These are phyloP conservation scores for Canavalia gladiata DNA, from an alignment of 306 rosid genomes.

Conservation along the genomic window DNA sequence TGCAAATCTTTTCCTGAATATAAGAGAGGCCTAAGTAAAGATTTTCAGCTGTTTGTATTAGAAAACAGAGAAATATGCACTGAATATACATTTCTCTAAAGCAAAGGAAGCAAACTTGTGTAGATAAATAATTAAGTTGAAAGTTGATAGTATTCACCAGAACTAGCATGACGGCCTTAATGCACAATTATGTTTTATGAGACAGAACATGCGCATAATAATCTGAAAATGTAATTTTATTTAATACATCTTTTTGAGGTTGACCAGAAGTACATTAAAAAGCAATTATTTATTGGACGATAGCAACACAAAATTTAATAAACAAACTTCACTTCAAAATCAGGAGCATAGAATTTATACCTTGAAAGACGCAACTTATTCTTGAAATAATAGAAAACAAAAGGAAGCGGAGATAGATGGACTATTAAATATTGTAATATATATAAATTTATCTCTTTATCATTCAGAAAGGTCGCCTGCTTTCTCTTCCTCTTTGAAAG, in stretches of 20 bases:
- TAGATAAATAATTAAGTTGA: background rate
- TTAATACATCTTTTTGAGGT: background rate
- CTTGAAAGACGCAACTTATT: background rate
- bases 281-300: background rate
- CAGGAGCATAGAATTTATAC: background rate
- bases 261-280: background rate
- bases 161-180: slow-evolving; percentile 4
- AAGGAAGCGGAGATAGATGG: background rate
- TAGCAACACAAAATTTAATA: background rate
- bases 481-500: slow-evolving; percentile 4
- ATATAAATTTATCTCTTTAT: background rate
- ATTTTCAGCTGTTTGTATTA: slow-evolving; percentile 4
- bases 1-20: slow-evolving; percentile 37
- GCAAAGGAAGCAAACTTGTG: slow-evolving; percentile 11
- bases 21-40: slow-evolving; percentile 29
- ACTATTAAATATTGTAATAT: slow-evolving; percentile 28
- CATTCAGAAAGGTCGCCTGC: background rate
- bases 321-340: slow-evolving; percentile 11
- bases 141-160: slow-evolving; percentile 3
- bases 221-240: background rate
- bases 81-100: slow-evolving; percentile 17
- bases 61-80: background rate
- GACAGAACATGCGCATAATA: slow-evolving; percentile 2
- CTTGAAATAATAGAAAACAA: background rate
- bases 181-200: background rate